These are phyloP conservation scores for Beta lomatogona DNA, from an alignment of 179 eudicot genomes.

Conservation along the genomic window DNA sequence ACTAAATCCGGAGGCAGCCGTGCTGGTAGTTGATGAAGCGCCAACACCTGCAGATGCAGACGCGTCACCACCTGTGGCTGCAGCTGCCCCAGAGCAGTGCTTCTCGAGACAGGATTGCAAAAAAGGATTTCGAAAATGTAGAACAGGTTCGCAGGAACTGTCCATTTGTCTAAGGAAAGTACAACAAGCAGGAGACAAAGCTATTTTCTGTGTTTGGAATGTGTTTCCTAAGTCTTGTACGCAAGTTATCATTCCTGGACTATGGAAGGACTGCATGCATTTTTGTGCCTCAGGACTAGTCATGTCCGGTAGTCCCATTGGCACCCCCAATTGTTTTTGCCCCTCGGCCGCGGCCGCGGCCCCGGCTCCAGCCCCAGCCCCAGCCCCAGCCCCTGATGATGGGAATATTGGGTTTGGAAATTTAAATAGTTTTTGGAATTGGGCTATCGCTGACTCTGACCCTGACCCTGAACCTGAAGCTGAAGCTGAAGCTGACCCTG, in stretches of 20 bases:
- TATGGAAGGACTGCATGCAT: constrained; percentile 5
- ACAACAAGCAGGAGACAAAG: constrained; percentile 11
- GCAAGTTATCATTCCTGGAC: neutral
- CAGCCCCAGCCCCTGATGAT: too few species aligned
- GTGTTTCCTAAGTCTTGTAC: constrained; percentile 7
- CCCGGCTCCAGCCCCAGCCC: too few species aligned
- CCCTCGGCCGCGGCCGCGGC: neutral
- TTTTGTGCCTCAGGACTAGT: neutral
- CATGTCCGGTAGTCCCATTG: neutral
- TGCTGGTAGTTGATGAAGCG: too few species aligned
- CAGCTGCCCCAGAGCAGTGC: neutral
- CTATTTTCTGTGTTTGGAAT: constrained; percentile 2
- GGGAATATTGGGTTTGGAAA: neutral
- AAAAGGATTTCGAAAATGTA: constrained; percentile 9
- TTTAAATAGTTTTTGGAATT: too few species aligned
- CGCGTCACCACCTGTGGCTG: neutral
- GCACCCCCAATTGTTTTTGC: neutral
- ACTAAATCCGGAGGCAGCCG: neutral
- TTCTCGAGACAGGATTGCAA: constrained; percentile 4
- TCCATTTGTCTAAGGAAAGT: neutral
- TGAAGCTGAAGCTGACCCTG: too few species aligned
- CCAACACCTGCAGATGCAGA: neutral
- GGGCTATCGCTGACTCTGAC: too few species aligned
- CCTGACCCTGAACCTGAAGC: too few species aligned
- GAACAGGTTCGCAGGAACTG: neutral